phyloP scores from a whole-genome alignment of 2,329 filamentous ascomycete species.

The Penicillium sp. region DNA sequence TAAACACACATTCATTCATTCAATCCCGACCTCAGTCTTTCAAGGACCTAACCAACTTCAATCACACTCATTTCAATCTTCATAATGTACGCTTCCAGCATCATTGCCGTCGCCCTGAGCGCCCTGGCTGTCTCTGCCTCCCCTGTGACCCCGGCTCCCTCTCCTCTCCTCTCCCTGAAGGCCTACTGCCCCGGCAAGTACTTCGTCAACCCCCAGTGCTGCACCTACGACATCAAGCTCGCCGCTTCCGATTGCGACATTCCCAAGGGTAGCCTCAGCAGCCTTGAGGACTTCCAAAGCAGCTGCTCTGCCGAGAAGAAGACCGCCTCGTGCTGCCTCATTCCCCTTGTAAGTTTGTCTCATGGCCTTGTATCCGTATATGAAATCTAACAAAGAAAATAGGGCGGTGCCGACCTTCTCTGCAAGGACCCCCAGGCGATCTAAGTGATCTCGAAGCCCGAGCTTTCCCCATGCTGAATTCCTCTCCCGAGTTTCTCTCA shows the following conservation, averaged over 20 bases:
- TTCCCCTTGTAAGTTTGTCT: neutral
- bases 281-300: neutral
- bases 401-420: neutral
- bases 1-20: neutral
- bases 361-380: neutral
- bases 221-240: neutral
- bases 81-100: neutral
- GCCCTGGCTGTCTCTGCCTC: neutral
- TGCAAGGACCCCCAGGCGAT: neutral
- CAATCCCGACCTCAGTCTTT: neutral
- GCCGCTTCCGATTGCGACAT: neutral
- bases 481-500: too few species aligned
- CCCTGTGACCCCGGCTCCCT: neutral
- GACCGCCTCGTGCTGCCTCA: neutral
- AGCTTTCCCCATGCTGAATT: too few species aligned
- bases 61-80: neutral
- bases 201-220: constrained; percentile 2
- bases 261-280: neutral
- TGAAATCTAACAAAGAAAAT: neutral
- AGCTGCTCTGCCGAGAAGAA: neutral
- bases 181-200: constrained; percentile 1
- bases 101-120: neutral
- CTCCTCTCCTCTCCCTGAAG: neutral
- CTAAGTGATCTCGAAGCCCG: neutral
- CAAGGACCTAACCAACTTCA: neutral